These are phyloP conservation scores for Albugo candida DNA, from an alignment of 352 stramenopile genomes.

Conservation along the genomic window DNA sequence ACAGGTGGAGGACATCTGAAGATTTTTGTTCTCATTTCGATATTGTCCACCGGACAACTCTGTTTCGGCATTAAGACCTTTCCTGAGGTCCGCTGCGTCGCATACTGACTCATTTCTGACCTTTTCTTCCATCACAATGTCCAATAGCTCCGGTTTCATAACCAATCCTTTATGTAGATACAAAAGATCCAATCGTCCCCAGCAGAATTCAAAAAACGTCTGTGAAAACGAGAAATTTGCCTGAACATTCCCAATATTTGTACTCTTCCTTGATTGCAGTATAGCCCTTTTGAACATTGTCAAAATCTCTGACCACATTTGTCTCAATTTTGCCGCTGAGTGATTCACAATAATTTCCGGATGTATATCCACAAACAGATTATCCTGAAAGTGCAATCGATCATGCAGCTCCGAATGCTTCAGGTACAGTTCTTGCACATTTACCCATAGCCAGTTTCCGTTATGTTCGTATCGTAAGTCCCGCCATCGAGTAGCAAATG, in stretches of 20 bases:
- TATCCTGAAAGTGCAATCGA: constrained; percentile 37
- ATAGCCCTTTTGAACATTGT: constrained; percentile 27
- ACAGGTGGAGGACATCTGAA: no score
- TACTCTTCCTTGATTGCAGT: constrained; percentile 12
- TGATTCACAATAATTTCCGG: constrained; percentile 25
- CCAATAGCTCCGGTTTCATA: constrained; percentile 24
- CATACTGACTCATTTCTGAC: constrained; percentile 1
- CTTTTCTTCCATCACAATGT: constrained; percentile 21
- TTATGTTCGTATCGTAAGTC: constrained; percentile 16
- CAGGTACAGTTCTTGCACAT: constrained; percentile 37
- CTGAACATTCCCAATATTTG: constrained; percentile 7
- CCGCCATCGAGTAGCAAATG: constrained; percentile 27
- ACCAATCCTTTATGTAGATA: constrained; percentile 50
- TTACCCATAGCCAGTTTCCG: constrained; percentile 26
- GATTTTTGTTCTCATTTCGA: no score
- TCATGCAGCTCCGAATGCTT: constrained; percentile 23
- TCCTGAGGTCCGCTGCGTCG: no score
- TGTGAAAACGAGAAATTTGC: constrained; percentile 3
- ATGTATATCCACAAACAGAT: constrained; percentile 30
- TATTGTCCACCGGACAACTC: no score
- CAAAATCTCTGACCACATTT: constrained; percentile 46
- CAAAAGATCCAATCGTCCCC: constrained; percentile 30
- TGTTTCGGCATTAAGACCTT: no score
- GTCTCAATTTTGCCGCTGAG: constrained; percentile 21
- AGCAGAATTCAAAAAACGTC: constrained; percentile 42